These are phyloP conservation scores for Punctularia strigosozonata DNA, from an alignment of 768 basidiomycete species.

Conservation along the genomic window DNA sequence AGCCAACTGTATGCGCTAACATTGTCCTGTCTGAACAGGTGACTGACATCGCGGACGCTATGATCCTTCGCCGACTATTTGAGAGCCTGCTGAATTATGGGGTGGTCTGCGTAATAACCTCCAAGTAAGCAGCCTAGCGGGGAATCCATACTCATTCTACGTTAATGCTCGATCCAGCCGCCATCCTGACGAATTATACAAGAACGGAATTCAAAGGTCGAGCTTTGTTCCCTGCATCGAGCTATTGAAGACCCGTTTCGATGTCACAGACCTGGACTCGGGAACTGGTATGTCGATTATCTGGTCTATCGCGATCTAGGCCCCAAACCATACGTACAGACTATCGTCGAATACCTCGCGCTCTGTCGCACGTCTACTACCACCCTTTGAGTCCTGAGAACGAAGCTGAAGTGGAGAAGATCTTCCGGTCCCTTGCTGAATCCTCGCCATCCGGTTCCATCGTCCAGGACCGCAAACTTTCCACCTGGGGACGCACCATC, in stretches of 20 bases:
- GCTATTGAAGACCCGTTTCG: constrained; percentile 76
- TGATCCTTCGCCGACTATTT: constrained; percentile 87
- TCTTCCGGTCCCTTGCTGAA: constrained; percentile 56
- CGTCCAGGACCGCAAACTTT: constrained; percentile 49
- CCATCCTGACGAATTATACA: constrained; percentile 94
- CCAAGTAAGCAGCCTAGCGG: constrained; percentile 58
- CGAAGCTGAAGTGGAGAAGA: constrained; percentile 60
- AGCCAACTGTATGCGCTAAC: constrained; percentile 1
- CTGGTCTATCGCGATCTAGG: constrained; percentile 1
- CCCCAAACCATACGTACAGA: constrained; percentile 36
- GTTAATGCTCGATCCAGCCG: constrained; percentile 42
- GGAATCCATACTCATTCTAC: not conserved
- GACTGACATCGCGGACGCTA: constrained; percentile 95
- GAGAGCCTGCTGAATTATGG: constrained; percentile 82
- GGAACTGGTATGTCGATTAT: constrained; percentile 55
- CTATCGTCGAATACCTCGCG: constrained; percentile 88
- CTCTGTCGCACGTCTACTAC: constrained; percentile 90
- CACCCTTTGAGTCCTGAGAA: constrained; percentile 63
- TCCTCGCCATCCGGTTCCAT: constrained; percentile 43
- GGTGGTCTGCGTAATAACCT: constrained; percentile 92
- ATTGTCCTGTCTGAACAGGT: constrained; percentile 34
- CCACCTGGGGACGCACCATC: constrained; percentile 86
- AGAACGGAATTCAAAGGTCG: constrained; percentile 93
- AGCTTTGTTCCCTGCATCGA: constrained; percentile 95
- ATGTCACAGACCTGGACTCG: constrained; percentile 90